Evolutionary conservation across 2,329 filamentous ascomycete genomes (phyloP), one percentile per base, ranked within the genome.

Genomic region (Diaporthe citri): DNA sequence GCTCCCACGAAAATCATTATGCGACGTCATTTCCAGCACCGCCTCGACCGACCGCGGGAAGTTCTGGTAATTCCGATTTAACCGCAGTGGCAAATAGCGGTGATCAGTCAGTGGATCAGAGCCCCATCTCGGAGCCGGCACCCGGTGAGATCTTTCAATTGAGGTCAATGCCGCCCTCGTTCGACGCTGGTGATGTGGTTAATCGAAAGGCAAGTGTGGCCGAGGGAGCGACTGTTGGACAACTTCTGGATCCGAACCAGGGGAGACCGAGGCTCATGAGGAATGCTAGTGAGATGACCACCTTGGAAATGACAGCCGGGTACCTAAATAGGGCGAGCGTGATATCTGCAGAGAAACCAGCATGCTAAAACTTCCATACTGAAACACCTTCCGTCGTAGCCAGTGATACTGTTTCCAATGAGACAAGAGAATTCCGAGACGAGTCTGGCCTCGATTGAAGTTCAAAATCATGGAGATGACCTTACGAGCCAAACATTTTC

Each of bases 231-330:
- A 31, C 48, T 1, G n/a, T 39, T 28, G 73, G 48, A 34, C 43
- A 39, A 22, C 17, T 71, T 22, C 34, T 72, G 34, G 59, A 72
- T 2, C 73, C 69, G 8, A 52, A 36, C 5, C 41, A 43, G 7
- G 25, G 17, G 20, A 72, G 69, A n/a, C 52, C 73, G 6, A 28
- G 43, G 25, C 59, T 67, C 13, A 28, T 75, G 73, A 72, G 59
- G 41, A 72, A 71, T 55, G 71, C 46, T 17, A 75, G 73, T 9
- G 73, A 75, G 48, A 72, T 72, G 73, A 75, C 73, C 17, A 34
- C 34, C 13, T 48, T 75, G 36, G 73, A 75, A 56, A 34, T 75
- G 12, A 56, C 34, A 31, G 59, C 43, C 41, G 69, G 73, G 12
- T 72, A 66, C 31, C 10, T 72, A 28, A 60, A 56, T 64, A 34